Conservation (phyloP, 192 early-diverging fungal species). For the Lunasporangiospora selenospora region DNA sequence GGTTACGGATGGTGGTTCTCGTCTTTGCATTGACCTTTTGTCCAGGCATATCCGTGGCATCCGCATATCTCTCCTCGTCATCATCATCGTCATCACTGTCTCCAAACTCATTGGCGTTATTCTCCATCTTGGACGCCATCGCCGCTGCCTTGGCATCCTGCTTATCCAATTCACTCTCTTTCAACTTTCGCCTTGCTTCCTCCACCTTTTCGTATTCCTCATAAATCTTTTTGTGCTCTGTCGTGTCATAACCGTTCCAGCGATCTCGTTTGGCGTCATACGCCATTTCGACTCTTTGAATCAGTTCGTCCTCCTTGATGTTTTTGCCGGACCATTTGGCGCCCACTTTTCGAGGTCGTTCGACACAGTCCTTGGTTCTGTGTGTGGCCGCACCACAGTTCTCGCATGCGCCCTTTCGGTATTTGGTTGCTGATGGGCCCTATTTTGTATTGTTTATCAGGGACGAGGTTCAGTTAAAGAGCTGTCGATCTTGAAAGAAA, state of each 20-base stretch:
- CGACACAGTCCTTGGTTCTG: constrained; percentile 93
- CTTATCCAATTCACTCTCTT: constrained; percentile 78
- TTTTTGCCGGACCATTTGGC: constrained; percentile 88
- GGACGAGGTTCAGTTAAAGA: not conserved
- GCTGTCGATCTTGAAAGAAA: not conserved
- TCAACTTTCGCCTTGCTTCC: constrained; percentile 81
- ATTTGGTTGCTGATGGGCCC: constrained; percentile 89
- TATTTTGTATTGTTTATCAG: constrained; percentile 20
- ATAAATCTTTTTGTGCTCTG: constrained; percentile 78
- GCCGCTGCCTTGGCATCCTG: constrained; percentile 57
- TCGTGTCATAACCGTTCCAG: constrained; percentile 98
- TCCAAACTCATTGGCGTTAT: constrained; percentile 52
- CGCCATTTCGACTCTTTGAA: constrained; percentile 74
- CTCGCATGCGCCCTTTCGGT: constrained; percentile 93
- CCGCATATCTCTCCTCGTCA: constrained; percentile 93
- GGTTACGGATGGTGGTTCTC: constrained; percentile 92
- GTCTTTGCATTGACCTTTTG: constrained; percentile 89
- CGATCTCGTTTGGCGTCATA: constrained; percentile 98
- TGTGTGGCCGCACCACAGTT: constrained; percentile 99
- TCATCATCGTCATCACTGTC: constrained; percentile 81
- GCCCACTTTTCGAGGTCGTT: constrained; percentile 87
- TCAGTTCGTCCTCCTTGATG: constrained; percentile 81
- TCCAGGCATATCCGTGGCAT: constrained; percentile 83
- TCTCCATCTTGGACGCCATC: constrained; percentile 60
- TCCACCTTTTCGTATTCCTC: constrained; percentile 95